Conservation (phyloP, 2,329 filamentous ascomycete species). For the Dactylellina leptospora region DNA sequence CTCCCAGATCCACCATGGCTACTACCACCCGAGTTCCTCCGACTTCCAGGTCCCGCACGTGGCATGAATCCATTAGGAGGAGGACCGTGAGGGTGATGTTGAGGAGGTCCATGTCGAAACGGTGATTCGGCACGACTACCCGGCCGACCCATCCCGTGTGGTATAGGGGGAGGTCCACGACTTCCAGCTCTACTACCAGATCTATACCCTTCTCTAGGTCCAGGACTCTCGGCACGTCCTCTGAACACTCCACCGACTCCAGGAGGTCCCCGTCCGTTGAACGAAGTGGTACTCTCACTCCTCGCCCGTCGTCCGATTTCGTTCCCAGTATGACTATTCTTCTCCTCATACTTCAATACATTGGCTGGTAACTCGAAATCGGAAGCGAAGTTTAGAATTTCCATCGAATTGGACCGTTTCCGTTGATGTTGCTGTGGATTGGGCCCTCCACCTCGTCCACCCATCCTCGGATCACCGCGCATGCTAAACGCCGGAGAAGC, state of each 20-base stretch:
- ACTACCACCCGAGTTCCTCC: constrained; percentile 33
- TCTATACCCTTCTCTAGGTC: constrained; percentile 40
- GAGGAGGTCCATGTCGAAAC: constrained; percentile 29
- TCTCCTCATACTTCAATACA: constrained; percentile 25
- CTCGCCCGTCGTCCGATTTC: constrained; percentile 12
- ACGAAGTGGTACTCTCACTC: constrained; percentile 24
- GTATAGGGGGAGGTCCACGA: constrained; percentile 33
- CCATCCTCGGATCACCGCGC: constrained; percentile 36
- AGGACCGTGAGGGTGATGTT: constrained; percentile 18
- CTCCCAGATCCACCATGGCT: constrained; percentile 18
- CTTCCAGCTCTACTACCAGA: constrained; percentile 45
- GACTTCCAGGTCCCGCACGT: constrained; percentile 23
- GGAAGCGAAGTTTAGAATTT: constrained; percentile 36
- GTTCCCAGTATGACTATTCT: too few relatives aligned
- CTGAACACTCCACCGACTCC: constrained; percentile 33
- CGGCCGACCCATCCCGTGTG: constrained; percentile 21
- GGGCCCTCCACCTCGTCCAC: constrained; percentile 13
- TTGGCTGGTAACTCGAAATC: constrained; percentile 35
- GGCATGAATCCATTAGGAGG: too few relatives aligned
- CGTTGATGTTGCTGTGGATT: constrained; percentile 24
- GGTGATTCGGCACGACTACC: constrained; percentile 36
- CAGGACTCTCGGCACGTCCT: constrained; percentile 37
- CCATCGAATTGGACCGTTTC: constrained; percentile 45
- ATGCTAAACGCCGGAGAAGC: constrained; percentile 48
- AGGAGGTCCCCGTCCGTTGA: constrained; percentile 26